Conservation (phyloP, 371 early-diverging fungal genomes). For the Mucor indicus region DNA sequence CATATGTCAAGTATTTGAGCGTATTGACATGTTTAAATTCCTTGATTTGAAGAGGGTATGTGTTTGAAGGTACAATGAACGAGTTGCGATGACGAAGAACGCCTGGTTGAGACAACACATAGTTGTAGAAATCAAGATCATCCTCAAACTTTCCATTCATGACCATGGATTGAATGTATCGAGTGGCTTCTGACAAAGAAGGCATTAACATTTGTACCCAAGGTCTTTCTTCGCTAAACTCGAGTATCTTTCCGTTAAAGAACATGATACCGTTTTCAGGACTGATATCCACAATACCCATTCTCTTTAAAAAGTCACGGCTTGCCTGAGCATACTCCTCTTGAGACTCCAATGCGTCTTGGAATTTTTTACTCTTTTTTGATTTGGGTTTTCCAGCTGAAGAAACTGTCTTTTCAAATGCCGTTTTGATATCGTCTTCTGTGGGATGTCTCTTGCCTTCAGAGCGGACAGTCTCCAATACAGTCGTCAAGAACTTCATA, state of each 20-base stretch:
- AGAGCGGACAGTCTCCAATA: conserved; percentile 1
- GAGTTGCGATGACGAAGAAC: conserved; percentile 63
- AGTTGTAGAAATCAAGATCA: conserved; percentile 59
- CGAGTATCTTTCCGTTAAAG: conserved; percentile 76
- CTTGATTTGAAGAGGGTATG: conserved; percentile 46
- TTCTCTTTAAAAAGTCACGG: conserved; percentile 25
- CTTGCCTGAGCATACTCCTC: conserved; percentile 19
- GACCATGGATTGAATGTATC: conserved; percentile 19
- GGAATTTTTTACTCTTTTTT: conserved; percentile 8
- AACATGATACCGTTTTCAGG: conserved; percentile 55
- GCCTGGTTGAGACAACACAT: conserved; percentile 58
- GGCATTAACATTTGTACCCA: conserved; percentile 36
- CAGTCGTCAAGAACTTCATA: conserved; percentile 32
- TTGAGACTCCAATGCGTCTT: conserved; percentile 25
- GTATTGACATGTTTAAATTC: conserved; percentile 8
- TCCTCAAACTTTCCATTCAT: conserved; percentile 50
- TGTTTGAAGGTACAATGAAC: conserved; percentile 58
- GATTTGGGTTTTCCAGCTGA: conserved; percentile 9
- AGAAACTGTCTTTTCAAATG: conserved; percentile 4
- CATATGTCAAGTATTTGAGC: conserved; percentile 17
- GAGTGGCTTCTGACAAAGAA: conserved; percentile 29
- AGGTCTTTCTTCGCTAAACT: conserved; percentile 50
- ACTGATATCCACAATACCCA: conserved; percentile 25
- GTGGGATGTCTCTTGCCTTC: conserved; percentile 4
- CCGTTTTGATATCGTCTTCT: conserved; percentile 1